Percentiles rank a stretch among this genome's conserved stretches.
phyloP scores from a whole-genome alignment of 768 basidiomycete genomes.

The Tylopilus vinaceipallidus region DNA sequence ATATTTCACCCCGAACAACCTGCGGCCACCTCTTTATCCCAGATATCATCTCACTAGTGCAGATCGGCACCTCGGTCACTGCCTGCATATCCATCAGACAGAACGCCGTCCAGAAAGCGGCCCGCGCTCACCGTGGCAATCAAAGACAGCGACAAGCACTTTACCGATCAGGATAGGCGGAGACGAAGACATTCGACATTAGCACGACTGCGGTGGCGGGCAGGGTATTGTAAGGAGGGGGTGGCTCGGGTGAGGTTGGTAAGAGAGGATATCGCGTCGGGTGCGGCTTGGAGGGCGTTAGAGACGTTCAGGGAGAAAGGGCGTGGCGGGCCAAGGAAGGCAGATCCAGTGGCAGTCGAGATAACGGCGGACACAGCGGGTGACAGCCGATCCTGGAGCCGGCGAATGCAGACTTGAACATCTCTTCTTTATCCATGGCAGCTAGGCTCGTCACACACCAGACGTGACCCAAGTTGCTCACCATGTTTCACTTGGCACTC shows the following conservation, averaged over 20 bases:
- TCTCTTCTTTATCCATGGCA: no score
- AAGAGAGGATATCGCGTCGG: constrained; percentile 55
- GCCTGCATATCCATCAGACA: constrained; percentile 79
- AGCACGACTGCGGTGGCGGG: constrained; percentile 96
- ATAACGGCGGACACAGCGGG: no score
- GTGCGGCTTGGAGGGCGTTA: constrained; percentile 58
- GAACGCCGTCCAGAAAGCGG: constrained; percentile 74
- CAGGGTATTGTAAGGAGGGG: constrained; percentile 71
- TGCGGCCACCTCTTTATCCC: constrained; percentile 78
- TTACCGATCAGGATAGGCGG: constrained; percentile 66
- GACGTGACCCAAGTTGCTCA: neutral
- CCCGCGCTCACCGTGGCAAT: constrained; percentile 63
- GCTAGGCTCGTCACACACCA: constrained; percentile 18
- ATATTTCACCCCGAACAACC: constrained; percentile 75
- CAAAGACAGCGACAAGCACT: constrained; percentile 60
- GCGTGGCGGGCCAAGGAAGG: no score
- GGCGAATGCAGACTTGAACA: no score
- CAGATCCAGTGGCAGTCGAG: no score
- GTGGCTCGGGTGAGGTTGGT: constrained; percentile 75
- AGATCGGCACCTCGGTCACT: constrained; percentile 88
- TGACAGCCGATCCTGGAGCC: no score
- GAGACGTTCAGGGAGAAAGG: constrained; percentile 49
- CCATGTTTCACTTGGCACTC: neutral
- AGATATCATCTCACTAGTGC: constrained; percentile 58
- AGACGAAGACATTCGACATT: constrained; percentile 96